phyloP scores from a whole-genome alignment of 495 filamentous ascomycete species.

The Pyrenula aspistea region DNA sequence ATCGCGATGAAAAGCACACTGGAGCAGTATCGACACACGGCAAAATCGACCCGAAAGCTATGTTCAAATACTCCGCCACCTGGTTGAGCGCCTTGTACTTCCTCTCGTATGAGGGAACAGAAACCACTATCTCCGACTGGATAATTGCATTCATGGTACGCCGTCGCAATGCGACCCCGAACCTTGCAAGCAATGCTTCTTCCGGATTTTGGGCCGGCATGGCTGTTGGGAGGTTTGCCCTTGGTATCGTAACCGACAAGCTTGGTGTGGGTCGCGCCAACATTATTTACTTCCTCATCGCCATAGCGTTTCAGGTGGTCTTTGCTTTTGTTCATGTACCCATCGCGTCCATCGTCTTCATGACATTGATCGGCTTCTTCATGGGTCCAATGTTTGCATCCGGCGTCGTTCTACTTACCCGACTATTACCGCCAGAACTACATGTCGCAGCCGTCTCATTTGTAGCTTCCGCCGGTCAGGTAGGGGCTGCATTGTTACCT shows the following conservation, averaged over 20 bases:
- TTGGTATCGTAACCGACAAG: background rate
- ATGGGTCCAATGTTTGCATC: background rate
- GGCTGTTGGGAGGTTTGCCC: background rate
- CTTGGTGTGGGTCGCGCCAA: background rate
- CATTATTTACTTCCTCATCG: background rate
- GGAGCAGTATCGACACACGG: background rate
- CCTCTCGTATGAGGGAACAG: background rate
- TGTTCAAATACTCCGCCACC: background rate
- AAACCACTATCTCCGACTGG: background rate
- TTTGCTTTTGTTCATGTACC: background rate
- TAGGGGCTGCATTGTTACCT: background rate
- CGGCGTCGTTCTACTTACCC: background rate
- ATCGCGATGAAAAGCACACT: background rate
- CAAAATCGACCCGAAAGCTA: background rate
- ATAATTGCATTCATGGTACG: background rate
- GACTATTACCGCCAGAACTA: background rate
- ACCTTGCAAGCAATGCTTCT: background rate
- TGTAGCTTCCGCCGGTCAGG: background rate
- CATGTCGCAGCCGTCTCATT: background rate
- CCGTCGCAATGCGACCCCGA: background rate
- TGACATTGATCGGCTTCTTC: background rate
- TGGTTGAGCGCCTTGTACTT: background rate
- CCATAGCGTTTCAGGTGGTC: background rate
- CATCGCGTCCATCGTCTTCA: background rate
- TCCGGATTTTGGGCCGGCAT: background rate